These are phyloP conservation scores for Scheffersomyces amazonensis DNA, from an alignment of 805 yeast species.

Conservation along the genomic window DNA sequence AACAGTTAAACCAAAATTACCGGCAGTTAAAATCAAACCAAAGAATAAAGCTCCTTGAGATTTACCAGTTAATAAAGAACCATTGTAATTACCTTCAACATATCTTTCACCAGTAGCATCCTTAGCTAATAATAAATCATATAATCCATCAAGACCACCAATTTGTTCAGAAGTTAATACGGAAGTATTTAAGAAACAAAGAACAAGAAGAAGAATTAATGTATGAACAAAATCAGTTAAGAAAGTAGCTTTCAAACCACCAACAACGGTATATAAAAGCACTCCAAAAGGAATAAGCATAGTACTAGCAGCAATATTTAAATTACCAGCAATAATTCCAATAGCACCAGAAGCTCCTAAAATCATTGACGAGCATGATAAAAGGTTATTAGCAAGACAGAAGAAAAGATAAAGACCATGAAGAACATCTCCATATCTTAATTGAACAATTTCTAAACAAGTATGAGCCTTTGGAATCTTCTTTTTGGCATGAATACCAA, in stretches of 20 bases:
- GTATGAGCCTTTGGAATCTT: conserved; percentile 27
- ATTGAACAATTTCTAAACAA: conserved; percentile 25
- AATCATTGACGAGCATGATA: conserved; percentile 25
- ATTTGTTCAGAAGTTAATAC: conserved; percentile 21
- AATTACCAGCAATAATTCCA: conserved; percentile 23
- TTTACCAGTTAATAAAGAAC: conserved; percentile 34
- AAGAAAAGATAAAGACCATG: conserved; percentile 24
- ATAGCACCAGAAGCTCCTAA: conserved; percentile 26
- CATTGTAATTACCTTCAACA: conserved; percentile 30
- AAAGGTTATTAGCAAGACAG: conserved; percentile 19
- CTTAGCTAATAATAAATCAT: conserved; percentile 16
- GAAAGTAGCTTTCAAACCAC: conserved; percentile 52
- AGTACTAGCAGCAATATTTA: conserved; percentile 23
- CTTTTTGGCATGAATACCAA: conserved; percentile 25
- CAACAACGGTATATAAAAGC: conserved; percentile 45
- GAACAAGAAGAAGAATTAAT: conserved; percentile 19
- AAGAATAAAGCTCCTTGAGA: conserved; percentile 32
- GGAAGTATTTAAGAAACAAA: conserved; percentile 24
- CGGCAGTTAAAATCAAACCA: conserved; percentile 31
- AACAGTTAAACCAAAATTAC: conserved; percentile 36
- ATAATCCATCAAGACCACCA: conserved; percentile 26
- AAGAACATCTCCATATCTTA: conserved; percentile 22
- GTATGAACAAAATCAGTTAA: conserved; percentile 43
- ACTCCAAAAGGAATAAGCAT: conserved; percentile 36
- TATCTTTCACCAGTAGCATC: conserved; percentile 14